Percentiles rank a stretch among this genome's conserved stretches.
phyloP scores from a whole-genome alignment of 2,329 filamentous ascomycete species.

The Ophiosphaerella narmari region DNA sequence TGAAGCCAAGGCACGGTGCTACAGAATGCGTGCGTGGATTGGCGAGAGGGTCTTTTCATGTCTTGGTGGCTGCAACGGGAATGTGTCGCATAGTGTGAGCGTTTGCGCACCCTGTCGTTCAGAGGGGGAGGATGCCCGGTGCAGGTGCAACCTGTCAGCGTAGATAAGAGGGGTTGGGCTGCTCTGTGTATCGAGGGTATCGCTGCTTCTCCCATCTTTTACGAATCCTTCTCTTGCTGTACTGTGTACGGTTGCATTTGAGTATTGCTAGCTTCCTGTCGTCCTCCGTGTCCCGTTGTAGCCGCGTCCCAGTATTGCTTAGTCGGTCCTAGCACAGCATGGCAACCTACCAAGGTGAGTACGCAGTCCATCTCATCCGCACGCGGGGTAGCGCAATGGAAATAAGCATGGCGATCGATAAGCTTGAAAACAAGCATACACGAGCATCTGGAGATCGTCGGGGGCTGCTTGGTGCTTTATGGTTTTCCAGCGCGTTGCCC shows the following conservation, averaged over 20 bases:
- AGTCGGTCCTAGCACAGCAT: background rate
- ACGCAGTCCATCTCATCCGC: background rate
- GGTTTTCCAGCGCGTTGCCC: conserved; percentile 7
- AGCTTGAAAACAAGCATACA: background rate
- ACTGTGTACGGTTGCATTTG: background rate
- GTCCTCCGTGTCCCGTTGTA: background rate
- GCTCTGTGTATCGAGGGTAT: background rate
- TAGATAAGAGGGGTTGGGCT: conserved; percentile 8
- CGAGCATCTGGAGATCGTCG: background rate
- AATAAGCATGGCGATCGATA: background rate
- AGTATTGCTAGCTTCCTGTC: background rate
- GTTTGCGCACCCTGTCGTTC: conserved; percentile 8
- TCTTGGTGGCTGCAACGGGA: conserved; percentile 8
- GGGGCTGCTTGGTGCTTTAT: conserved; percentile 12
- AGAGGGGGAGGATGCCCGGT: conserved; percentile 1
- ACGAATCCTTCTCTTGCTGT: background rate
- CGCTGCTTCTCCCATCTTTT: background rate
- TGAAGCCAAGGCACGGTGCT: background rate
- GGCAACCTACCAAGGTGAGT: conserved; percentile 4
- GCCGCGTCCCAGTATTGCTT: background rate
- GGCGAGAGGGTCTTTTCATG: background rate
- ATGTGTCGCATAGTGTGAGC: conserved; percentile 11
- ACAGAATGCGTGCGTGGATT: background rate
- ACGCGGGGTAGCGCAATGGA: background rate
- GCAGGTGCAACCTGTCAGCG: conserved; percentile 9